A percentile compares a stretch with the other conserved stretches of the same genome.
These are phyloP conservation scores for Diaporthe australafricana DNA, from an alignment of 2,329 filamentous ascomycete genomes.

Conservation along the genomic window DNA sequence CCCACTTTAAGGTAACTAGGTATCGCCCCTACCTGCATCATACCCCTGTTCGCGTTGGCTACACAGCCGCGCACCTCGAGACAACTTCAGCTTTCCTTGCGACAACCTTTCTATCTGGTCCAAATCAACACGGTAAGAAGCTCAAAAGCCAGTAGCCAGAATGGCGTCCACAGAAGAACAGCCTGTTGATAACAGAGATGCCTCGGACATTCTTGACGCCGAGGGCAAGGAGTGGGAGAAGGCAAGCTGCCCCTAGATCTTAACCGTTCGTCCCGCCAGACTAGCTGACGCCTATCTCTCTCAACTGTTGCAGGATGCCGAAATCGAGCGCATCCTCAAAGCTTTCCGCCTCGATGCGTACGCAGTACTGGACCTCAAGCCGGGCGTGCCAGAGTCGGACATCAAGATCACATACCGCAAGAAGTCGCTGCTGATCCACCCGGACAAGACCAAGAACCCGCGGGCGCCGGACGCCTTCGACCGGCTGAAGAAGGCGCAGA, in stretches of 20 bases:
- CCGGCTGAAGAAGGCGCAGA: constrained; percentile 93
- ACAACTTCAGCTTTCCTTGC: constrained; percentile 26
- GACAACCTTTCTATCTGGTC: constrained; percentile 24
- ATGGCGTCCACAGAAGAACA: constrained; percentile 66
- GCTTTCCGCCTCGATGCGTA: constrained; percentile 87
- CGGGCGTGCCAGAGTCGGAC: constrained; percentile 93
- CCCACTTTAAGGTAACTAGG: constrained; percentile 15
- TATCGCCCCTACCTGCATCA: background rate
- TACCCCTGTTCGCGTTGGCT: constrained; percentile 1
- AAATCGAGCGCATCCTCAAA: constrained; percentile 93
- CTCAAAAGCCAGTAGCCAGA: constrained; percentile 28
- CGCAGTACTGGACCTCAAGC: constrained; percentile 93
- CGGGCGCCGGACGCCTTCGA: constrained; percentile 95
- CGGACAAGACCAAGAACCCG: constrained; percentile 95
- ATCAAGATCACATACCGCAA: constrained; percentile 96
- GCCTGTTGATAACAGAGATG: constrained; percentile 61
- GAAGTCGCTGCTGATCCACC: constrained; percentile 98
- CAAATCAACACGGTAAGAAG: constrained; percentile 36
- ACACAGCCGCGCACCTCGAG: background rate
- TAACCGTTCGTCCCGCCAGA: background rate
- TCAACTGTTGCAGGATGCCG: constrained; percentile 75
- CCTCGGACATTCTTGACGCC: constrained; percentile 82
- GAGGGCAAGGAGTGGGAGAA: constrained; percentile 94
- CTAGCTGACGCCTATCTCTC: background rate
- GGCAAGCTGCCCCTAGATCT: constrained; percentile 56